Evolutionary conservation across 805 yeast species (phyloP), one percentile per base, ranked within the genome.

Genomic region (Starmerella vaccinii): DNA sequence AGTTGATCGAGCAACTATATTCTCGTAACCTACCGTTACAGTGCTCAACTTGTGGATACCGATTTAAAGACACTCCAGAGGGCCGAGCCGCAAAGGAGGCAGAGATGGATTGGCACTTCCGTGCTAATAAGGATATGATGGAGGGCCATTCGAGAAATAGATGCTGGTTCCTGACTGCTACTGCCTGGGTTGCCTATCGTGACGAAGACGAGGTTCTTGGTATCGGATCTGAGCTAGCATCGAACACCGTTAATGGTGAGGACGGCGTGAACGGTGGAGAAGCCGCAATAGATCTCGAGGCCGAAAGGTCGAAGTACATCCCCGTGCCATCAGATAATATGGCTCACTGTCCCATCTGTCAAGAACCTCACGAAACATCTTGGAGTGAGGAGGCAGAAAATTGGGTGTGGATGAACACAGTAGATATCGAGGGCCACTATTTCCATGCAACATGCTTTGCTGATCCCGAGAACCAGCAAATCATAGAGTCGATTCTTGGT

Each of bases 41-140:
- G 65, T 92, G 98, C 70, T 77, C 84, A 15, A 80, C 81, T 18
- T 92, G 98, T 69, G 94, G 97, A 22, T 85, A 85, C 64, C 69
- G 99, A 56, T 92, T 87, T 63, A 72, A 77, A 3, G 75, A 76
- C 48, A 76, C 80, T 32, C 69, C 66, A 2, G 76, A 72, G 44
- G 94, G 87, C 15, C 68, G 66, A 34, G 66, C 66, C 5, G 67
- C 68, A 44, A 76, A 76, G 52, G 76, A 81, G 47, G 72, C 77
- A 16, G 98, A 92, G 67, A 69, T 87, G 57, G 98, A 90, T 66
- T 90, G 97, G 97, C 97, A 90, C 70, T 88, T 87, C 71, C 76
- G 97, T 59, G 83, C 86, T 40, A 90, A 87, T 65, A 86, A 85
- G 63, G 81, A 83, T 60, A 71, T 84, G 44, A 76, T 78, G 41